A percentile compares a stretch with the other conserved stretches of the same genome.
phyloP scores from a whole-genome alignment of 352 stramenopile genomes.

The Pythium folliculosum region DNA sequence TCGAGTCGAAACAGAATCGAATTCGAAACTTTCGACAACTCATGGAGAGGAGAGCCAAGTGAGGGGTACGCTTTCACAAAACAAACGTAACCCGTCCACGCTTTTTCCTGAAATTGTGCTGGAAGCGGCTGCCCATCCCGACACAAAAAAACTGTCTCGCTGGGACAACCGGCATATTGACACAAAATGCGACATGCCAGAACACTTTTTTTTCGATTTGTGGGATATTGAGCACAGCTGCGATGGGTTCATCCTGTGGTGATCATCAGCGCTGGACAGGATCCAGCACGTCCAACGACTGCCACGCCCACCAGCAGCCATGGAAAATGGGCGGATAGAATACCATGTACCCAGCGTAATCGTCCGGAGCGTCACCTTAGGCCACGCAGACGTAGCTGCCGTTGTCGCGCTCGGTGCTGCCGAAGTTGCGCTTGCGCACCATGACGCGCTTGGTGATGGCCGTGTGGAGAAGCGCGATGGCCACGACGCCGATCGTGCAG shows the following conservation, averaged over 20 bases:
- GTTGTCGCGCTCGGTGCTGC: slow-evolving; percentile 17
- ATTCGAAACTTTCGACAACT: slow-evolving; percentile 6
- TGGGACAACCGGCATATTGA: background rate
- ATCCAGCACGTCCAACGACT: background rate
- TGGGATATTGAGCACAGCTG: background rate
- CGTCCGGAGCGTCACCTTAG: background rate
- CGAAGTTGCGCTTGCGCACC: slow-evolving; percentile 27
- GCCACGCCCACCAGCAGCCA: background rate
- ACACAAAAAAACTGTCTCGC: background rate
- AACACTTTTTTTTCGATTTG: background rate
- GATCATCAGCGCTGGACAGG: background rate
- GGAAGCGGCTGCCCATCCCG: background rate
- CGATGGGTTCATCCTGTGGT: background rate
- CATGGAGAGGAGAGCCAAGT: background rate
- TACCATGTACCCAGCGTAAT: background rate
- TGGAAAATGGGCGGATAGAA: background rate
- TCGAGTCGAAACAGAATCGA: background rate
- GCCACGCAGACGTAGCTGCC: slow-evolving; percentile 19
- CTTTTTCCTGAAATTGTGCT: slow-evolving; percentile 3
- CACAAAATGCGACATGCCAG: slow-evolving; percentile 6
- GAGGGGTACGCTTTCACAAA: slow-evolving; percentile 1
- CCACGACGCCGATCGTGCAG: slow-evolving; percentile 39
- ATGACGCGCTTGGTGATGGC: slow-evolving; percentile 66
- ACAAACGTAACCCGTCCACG: slow-evolving; percentile 2
- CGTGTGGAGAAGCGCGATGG: slow-evolving; percentile 69